phyloP scores from a whole-genome alignment of 2,329 filamentous ascomycete species.

The Penicillium sp. region DNA sequence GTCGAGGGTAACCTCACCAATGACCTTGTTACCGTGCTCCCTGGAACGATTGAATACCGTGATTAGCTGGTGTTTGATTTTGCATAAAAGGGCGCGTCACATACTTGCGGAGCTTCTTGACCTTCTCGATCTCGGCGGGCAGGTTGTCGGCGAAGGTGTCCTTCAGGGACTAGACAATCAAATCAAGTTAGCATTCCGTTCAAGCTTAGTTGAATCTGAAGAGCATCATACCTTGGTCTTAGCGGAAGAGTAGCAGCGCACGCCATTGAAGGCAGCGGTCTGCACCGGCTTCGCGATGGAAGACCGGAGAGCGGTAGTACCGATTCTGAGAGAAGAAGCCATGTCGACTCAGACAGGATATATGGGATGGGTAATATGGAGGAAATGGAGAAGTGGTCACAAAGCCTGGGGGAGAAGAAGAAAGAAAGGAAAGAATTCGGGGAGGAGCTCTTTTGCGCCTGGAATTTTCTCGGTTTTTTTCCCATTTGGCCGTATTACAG shows the following conservation, averaged over 20 bases:
- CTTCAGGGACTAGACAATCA: conserved; percentile 74
- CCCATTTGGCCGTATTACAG: conserved; percentile 36
- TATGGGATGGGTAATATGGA: conserved; percentile 17
- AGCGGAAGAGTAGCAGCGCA: conserved; percentile 82
- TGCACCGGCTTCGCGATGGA: conserved; percentile 68
- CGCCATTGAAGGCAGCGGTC: conserved; percentile 73
- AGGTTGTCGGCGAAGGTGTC: conserved; percentile 96
- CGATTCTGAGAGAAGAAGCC: conserved; percentile 79
- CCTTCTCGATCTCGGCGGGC: conserved; percentile 96
- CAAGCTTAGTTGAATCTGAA: not conserved
- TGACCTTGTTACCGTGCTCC: conserved; percentile 90
- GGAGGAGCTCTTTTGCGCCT: conserved; percentile 31
- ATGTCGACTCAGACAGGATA: conserved; percentile 57
- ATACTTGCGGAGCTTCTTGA: conserved; percentile 97
- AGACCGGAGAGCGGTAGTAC: conserved; percentile 77
- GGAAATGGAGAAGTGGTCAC: conserved; percentile 36
- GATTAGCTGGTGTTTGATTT: conserved; percentile 19
- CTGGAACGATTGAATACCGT: conserved; percentile 49
- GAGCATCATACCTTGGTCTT: conserved; percentile 73
- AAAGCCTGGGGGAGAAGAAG: conserved; percentile 36
- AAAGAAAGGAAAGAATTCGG: conserved; percentile 33
- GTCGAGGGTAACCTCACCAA: conserved; percentile 97
- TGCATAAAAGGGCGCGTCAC: conserved; percentile 36
- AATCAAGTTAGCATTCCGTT: conserved; percentile 29
- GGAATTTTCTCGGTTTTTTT: conserved; percentile 35